These are phyloP conservation scores for Pestalotiopsis sp. DNA, from an alignment of 2,329 filamentous ascomycete genomes.

Conservation along the genomic window DNA sequence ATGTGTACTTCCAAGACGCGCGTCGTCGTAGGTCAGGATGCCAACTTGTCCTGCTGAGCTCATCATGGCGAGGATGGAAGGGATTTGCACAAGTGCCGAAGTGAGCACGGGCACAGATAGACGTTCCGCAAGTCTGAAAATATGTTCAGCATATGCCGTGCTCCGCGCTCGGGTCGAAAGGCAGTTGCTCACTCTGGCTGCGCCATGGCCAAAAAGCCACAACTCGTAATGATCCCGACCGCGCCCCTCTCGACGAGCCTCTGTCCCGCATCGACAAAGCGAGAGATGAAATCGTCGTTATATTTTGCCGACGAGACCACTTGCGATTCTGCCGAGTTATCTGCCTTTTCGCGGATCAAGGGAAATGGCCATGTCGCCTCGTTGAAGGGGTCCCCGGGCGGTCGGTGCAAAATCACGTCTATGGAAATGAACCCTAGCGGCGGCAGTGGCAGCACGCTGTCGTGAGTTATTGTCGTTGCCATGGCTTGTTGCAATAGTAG, in stretches of 20 bases:
- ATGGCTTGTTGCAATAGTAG: neutral
- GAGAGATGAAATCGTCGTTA: constrained; percentile 33
- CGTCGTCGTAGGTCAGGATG: constrained; percentile 34
- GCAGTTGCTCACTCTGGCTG: constrained; percentile 33
- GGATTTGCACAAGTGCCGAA: constrained; percentile 37
- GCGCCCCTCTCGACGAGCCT: constrained; percentile 34
- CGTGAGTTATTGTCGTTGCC: neutral
- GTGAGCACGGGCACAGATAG: constrained; percentile 38
- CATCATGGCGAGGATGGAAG: constrained; percentile 30
- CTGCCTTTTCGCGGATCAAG: constrained; percentile 35
- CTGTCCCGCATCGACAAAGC: constrained; percentile 35
- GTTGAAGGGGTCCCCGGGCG: constrained; percentile 38
- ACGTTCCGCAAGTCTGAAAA: constrained; percentile 29
- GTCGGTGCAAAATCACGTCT: constrained; percentile 34
- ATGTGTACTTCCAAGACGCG: constrained; percentile 23
- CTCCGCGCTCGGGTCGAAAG: no score
- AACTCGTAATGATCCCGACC: constrained; percentile 41
- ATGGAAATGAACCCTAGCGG: constrained; percentile 38
- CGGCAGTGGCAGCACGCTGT: neutral
- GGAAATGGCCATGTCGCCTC: constrained; percentile 39
- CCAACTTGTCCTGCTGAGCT: constrained; percentile 27
- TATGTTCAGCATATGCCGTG: neutral
- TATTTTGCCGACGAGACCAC: constrained; percentile 34
- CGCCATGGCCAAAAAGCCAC: constrained; percentile 40
- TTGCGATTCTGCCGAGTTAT: constrained; percentile 29